A percentile compares a stretch with the other conserved stretches of the same genome.
Conservation (phyloP, 2,329 filamentous ascomycete species). For the Monosporascus sp. region DNA sequence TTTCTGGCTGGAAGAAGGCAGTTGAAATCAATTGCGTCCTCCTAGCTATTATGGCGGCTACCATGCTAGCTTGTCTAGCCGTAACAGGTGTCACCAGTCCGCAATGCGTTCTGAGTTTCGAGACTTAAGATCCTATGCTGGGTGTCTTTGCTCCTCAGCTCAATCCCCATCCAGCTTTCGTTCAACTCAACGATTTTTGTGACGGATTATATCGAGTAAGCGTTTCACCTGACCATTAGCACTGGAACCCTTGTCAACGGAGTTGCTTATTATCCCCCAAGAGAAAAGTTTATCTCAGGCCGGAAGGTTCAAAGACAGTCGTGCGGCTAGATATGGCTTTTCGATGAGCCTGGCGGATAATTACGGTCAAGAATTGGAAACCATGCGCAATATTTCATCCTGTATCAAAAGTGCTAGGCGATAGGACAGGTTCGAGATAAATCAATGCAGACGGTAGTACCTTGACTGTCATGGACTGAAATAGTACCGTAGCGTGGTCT, state of each 20-base stretch:
- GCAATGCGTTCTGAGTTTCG: constrained; percentile 25
- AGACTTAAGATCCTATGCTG: constrained; percentile 11
- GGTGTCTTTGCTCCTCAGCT: constrained; percentile 6
- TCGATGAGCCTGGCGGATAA: not conserved
- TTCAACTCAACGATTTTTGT: constrained; percentile 11
- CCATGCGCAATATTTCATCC: not conserved
- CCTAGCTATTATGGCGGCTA: not conserved
- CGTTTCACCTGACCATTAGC: constrained; percentile 7
- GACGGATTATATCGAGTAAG: constrained; percentile 1
- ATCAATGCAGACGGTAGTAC: constrained; percentile 1
- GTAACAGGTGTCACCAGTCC: constrained; percentile 25
- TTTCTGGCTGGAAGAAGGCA: not conserved
- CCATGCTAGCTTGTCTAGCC: not conserved
- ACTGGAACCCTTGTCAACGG: constrained; percentile 8
- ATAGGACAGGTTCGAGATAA: not conserved
- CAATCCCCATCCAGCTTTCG: constrained; percentile 12
- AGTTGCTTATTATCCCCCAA: constrained; percentile 7
- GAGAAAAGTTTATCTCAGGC: constrained; percentile 4
- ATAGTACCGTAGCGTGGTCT: constrained; percentile 5
- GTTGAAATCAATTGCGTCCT: not conserved
- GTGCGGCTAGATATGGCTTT: not conserved
- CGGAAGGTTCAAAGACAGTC: not conserved
- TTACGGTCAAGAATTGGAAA: not conserved
- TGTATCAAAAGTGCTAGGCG: not conserved
- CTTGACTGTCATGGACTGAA: not conserved